Evolutionary conservation across 306 rosid genomes (phyloP).

Genomic region (Malus sieversii): DNA sequence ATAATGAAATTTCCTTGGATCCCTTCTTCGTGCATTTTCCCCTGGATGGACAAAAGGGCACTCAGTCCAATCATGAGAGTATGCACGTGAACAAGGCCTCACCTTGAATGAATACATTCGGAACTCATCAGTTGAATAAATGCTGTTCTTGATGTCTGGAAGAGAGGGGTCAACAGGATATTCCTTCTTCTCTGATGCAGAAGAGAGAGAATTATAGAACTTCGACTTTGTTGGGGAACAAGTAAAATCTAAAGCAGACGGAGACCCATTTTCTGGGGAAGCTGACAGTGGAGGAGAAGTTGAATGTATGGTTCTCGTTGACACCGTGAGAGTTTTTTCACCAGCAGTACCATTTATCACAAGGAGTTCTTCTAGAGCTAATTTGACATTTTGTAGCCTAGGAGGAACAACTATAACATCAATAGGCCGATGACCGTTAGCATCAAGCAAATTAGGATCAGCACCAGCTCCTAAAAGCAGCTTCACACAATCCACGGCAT

Average conservation of each 20-base stretch:
- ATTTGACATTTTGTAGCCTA: conserved; percentile 41
- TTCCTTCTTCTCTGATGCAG: conserved; percentile 78
- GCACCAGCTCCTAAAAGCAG: conserved; percentile 80
- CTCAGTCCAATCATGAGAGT: conserved; percentile 97
- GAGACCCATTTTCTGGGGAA: conserved; percentile 64
- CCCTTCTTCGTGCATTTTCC: conserved; percentile 96
- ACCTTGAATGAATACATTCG: conserved; percentile 95
- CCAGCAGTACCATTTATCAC: conserved; percentile 37
- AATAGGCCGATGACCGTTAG: conserved; percentile 56
- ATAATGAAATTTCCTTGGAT: conserved; percentile 87
- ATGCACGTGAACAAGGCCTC: conserved; percentile 90
- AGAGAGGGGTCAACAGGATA: conserved; percentile 87
- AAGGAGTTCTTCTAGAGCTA: conserved; percentile 60
- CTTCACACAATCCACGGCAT: conserved; percentile 60
- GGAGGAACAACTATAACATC: conserved; percentile 66
- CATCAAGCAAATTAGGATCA: conserved; percentile 64
- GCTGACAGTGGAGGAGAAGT: conserved; percentile 56
- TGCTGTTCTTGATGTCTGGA: conserved; percentile 91
- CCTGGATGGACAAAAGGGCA: conserved; percentile 98
- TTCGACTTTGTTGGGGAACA: conserved; percentile 42
- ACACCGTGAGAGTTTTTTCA: conserved; percentile 42
- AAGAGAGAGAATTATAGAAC: conserved; percentile 40
- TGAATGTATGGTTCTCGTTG: conserved; percentile 29
- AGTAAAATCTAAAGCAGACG: conserved; percentile 41
- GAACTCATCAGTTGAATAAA: conserved; percentile 88